phyloP scores from a whole-genome alignment of 2,329 filamentous ascomycete species.

The Penicillium sp. region DNA sequence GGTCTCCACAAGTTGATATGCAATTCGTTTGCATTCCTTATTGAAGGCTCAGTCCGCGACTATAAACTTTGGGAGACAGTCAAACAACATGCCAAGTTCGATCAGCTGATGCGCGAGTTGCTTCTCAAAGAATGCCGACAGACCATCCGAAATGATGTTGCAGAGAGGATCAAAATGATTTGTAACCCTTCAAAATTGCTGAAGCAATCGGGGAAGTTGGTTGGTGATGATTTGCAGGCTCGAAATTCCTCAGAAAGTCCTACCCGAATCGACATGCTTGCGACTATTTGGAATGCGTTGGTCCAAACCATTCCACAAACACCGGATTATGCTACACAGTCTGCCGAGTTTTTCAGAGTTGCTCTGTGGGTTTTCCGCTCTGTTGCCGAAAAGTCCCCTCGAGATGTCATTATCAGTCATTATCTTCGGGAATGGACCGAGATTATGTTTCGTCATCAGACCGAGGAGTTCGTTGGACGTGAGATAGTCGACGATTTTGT shows the following conservation, averaged over 20 bases:
- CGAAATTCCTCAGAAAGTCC: slow-evolving; percentile 25
- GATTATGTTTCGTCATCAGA: slow-evolving; percentile 44
- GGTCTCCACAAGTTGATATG: slow-evolving; percentile 40
- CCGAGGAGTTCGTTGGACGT: slow-evolving; percentile 49
- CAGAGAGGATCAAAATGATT: slow-evolving; percentile 40
- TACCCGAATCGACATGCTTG: slow-evolving; percentile 40
- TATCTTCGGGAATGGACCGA: slow-evolving; percentile 46
- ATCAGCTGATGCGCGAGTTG: slow-evolving; percentile 41
- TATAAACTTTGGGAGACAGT: slow-evolving; percentile 47
- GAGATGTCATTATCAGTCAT: slow-evolving; percentile 38
- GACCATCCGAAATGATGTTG: slow-evolving; percentile 38
- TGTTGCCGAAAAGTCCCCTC: slow-evolving; percentile 40
- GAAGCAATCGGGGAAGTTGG: slow-evolving; percentile 28
- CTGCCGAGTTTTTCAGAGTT: slow-evolving; percentile 49
- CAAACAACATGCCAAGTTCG: slow-evolving; percentile 38
- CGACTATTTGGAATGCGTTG: slow-evolving; percentile 48
- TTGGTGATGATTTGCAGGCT: slow-evolving; percentile 15
- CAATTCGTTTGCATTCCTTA: slow-evolving; percentile 47
- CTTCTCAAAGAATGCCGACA: slow-evolving; percentile 47
- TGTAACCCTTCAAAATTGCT: slow-evolving; percentile 34
- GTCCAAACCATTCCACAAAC: slow-evolving; percentile 41
- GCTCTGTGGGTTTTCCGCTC: slow-evolving; percentile 44
- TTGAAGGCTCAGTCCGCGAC: slow-evolving; percentile 51
- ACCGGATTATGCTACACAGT: slow-evolving; percentile 37
- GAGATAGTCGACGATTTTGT: slow-evolving; percentile 46